phyloP scores from a whole-genome alignment of 768 basidiomycete species.

The Pleurotus eryngii region DNA sequence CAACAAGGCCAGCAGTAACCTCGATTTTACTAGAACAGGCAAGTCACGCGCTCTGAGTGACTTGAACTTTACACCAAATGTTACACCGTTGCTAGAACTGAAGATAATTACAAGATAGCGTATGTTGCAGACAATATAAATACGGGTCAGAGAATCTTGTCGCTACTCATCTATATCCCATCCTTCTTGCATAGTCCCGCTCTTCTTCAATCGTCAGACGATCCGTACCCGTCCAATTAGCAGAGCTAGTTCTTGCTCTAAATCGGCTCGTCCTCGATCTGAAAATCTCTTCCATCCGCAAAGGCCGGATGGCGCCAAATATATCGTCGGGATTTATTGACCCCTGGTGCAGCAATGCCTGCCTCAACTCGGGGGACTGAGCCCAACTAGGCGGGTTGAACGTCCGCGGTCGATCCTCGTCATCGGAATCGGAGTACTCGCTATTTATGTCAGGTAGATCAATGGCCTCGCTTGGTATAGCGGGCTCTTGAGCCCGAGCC shows the following conservation, averaged over 20 bases:
- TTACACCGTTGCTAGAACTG: neutral
- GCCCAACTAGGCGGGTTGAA: constrained; percentile 86
- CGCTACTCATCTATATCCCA: constrained; percentile 67
- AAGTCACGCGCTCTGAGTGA: neutral
- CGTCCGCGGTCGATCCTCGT: constrained; percentile 74
- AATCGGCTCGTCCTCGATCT: constrained; percentile 73
- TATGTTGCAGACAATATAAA: neutral
- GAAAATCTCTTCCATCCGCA: constrained; percentile 95
- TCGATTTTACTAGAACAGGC: neutral
- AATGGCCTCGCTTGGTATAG: constrained; percentile 71
- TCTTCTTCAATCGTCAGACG: constrained; percentile 78
- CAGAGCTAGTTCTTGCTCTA: constrained; percentile 87
- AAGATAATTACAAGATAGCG: neutral
- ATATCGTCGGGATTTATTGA: constrained; percentile 89
- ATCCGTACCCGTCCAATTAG: constrained; percentile 96
- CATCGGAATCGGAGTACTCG: constrained; percentile 96
- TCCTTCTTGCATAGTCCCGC: constrained; percentile 80
- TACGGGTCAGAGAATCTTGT: neutral
- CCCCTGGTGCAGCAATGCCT: constrained; percentile 78
- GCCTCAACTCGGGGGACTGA: constrained; percentile 81
- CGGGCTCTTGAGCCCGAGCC: constrained; percentile 41
- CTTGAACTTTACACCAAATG: neutral
- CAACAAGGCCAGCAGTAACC: neutral
- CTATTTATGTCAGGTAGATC: constrained; percentile 94
- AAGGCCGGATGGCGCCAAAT: constrained; percentile 83